Base-by-base conservation (phyloP, 1,284 basidiomycete genomes). In the Mycosarcoma mackinlayi region DNA sequence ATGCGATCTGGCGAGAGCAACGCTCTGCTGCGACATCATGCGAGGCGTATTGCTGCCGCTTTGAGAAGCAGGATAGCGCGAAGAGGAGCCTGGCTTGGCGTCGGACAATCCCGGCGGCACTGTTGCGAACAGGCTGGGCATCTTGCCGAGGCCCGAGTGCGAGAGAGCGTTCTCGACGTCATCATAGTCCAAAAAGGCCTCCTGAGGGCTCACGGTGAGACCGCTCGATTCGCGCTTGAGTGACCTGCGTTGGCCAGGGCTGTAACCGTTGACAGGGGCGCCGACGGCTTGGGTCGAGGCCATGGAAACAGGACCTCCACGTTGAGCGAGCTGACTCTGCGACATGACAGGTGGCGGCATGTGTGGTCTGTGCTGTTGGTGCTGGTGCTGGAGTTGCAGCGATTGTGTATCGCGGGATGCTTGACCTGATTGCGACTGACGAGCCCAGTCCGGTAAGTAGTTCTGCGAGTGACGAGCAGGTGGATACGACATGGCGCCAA, bases 151-250 rank as follows among this genome's bases (percentile, higher is more conserved):
- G 6, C 63, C 67, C 19, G 74, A 70, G 41, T 70, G 67, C n/a
- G 61, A 62, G 10, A 75, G 40, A 1, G 53, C 56, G 16, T 64
- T 67, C 28, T 76, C 75, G 10, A 73, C 69, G 10, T 68, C 60
- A 34, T 76, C 62, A 30, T 75, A 77, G 30, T 78, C 76, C 37
- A 75, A 52, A 47, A 77, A 76, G 1, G 75, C 68, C 40, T 78
- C 61, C 46, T 73, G 64, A 16, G 76, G 76, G 40, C 75, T 77
- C 42, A 78, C 69, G n/a, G 76, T 78, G 18, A 78, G 62, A n/a
- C 76, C 73, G 41, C 73, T 75, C 6, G 68, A 62, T 31, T 78
- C 75, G 21, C 76, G 56, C 39, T 63, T 66, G 21, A 77, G 24
- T 9, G 67, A 52, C 16, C 67, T 57, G 19, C 74, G 53, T 14